These are phyloP conservation scores for Alternaria solani DNA, from an alignment of 2,329 filamentous ascomycete genomes.

Conservation along the genomic window DNA sequence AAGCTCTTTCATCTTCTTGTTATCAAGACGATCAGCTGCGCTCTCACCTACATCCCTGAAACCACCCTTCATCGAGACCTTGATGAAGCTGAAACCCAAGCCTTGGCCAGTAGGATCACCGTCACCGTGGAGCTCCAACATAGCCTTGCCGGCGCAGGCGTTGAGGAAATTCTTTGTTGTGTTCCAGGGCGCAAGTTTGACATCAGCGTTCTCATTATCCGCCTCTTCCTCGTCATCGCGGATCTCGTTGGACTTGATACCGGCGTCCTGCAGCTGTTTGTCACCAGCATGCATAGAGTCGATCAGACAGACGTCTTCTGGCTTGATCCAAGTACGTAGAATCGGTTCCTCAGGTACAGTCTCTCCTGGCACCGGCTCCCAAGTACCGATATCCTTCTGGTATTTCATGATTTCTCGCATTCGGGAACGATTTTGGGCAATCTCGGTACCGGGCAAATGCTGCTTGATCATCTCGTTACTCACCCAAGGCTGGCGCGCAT, in stretches of 20 bases:
- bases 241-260: slow-evolving; percentile 75
- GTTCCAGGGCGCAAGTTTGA: slow-evolving; percentile 94
- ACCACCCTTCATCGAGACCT: slow-evolving; percentile 98
- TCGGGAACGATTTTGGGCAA: slow-evolving; percentile 95
- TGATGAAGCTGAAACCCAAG: slow-evolving; percentile 95
- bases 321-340: slow-evolving; percentile 88
- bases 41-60: slow-evolving; percentile 91
- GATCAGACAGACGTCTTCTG: slow-evolving; percentile 92
- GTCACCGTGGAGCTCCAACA: slow-evolving; percentile 93
- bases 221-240: slow-evolving; percentile 69
- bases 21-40: slow-evolving; percentile 84
- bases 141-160: slow-evolving; percentile 92
- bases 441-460: slow-evolving; percentile 90
- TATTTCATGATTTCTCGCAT: slow-evolving; percentile 96
- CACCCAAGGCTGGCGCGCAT: slow-evolving; percentile 80
- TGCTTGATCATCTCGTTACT: slow-evolving; percentile 68
- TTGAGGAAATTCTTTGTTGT: slow-evolving; percentile 96
- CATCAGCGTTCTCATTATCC: slow-evolving; percentile 78
- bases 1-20: slow-evolving; percentile 71
- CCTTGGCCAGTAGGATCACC: slow-evolving; percentile 94
- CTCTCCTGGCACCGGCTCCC: slow-evolving; percentile 75
- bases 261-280: slow-evolving; percentile 88
- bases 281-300: slow-evolving; percentile 97
- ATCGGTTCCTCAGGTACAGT: slow-evolving; percentile 79
- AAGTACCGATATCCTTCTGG: slow-evolving; percentile 85